phyloP scores from a whole-genome alignment of 225 moss, liverwort and hornwort genomes.

The Takakia lepidozioides region DNA sequence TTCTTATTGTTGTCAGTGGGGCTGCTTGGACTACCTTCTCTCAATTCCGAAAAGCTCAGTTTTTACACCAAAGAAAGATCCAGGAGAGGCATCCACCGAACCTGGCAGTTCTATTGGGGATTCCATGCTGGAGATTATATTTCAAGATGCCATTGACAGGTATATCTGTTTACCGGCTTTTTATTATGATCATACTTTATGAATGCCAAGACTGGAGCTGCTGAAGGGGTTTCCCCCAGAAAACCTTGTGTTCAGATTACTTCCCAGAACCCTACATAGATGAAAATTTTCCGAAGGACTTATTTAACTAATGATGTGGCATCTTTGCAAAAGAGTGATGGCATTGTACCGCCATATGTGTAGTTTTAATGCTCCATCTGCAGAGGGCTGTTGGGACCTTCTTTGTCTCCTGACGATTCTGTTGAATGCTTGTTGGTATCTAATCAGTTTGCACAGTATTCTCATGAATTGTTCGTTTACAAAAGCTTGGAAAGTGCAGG shows the following conservation, averaged over 20 bases:
- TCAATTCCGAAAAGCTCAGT: slow-evolving; percentile 50
- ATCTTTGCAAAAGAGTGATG: too few relatives aligned
- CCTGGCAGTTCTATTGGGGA: slow-evolving; percentile 37
- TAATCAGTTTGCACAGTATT: neutral
- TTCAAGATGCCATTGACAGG: slow-evolving; percentile 63
- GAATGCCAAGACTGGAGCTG: too few relatives aligned
- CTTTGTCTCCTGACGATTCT: neutral
- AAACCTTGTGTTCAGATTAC: too few relatives aligned
- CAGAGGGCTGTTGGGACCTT: too few relatives aligned
- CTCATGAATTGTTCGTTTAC: slow-evolving; percentile 1
- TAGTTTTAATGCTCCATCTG: too few relatives aligned
- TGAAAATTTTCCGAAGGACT: too few relatives aligned
- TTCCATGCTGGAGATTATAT: slow-evolving; percentile 32
- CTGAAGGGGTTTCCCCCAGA: too few relatives aligned
- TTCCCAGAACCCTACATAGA: too few relatives aligned
- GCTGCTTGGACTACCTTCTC: slow-evolving; percentile 59
- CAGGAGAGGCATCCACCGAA: slow-evolving; percentile 8
- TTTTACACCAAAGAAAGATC: slow-evolving; percentile 12
- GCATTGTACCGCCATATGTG: too few relatives aligned
- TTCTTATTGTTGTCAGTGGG: slow-evolving; percentile 44
- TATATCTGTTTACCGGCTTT: too few relatives aligned
- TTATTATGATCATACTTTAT: too few relatives aligned
- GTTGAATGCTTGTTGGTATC: neutral
- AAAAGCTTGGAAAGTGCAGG: slow-evolving; percentile 80
- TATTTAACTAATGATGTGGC: too few relatives aligned